These are phyloP conservation scores for Triticum dicoccoides DNA, from an alignment of 176 grass and related monocot genomes.

Conservation along the genomic window DNA sequence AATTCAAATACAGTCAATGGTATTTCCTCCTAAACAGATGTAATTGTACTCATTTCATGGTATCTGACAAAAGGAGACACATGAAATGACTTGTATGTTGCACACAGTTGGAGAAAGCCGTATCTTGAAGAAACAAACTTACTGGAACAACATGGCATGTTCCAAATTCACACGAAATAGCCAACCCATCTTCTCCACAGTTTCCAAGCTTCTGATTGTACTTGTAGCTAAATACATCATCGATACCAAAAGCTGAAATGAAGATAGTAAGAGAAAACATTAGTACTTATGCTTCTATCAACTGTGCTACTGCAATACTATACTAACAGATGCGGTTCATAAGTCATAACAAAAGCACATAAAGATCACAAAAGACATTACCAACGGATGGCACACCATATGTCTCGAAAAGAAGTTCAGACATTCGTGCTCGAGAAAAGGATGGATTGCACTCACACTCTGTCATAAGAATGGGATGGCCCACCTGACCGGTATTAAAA, in stretches of 20 bases:
- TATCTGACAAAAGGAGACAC: not conserved
- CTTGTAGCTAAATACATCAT: conserved; percentile 90
- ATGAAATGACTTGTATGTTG: not conserved
- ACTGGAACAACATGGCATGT: conserved; percentile 92
- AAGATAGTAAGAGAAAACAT: conserved; percentile 2
- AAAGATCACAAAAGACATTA: conserved; percentile 45
- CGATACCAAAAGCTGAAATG: conserved; percentile 83
- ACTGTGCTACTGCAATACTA: conserved; percentile 5
- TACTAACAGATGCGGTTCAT: conserved; percentile 1
- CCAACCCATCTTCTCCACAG: conserved; percentile 87
- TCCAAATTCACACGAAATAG: conserved; percentile 72
- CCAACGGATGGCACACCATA: conserved; percentile 87
- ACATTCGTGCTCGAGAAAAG: conserved; percentile 90
- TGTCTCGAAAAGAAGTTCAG: conserved; percentile 97
- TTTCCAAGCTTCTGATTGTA: conserved; percentile 93
- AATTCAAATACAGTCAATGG: conserved; percentile 6
- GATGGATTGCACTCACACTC: conserved; percentile 94
- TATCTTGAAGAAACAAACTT: conserved; percentile 44
- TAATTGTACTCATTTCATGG: conserved; percentile 15
- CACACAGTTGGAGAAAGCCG: not conserved
- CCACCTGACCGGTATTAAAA: conserved; percentile 48
- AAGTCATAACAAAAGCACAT: conserved; percentile 32
- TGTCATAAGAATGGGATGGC: conserved; percentile 97
- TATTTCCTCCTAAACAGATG: not conserved
- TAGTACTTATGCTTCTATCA: not conserved